Evolutionary conservation across 306 rosid genomes (phyloP), one percentile per base, ranked within the genome.

Genomic region (Vigna reflexopilosa): DNA sequence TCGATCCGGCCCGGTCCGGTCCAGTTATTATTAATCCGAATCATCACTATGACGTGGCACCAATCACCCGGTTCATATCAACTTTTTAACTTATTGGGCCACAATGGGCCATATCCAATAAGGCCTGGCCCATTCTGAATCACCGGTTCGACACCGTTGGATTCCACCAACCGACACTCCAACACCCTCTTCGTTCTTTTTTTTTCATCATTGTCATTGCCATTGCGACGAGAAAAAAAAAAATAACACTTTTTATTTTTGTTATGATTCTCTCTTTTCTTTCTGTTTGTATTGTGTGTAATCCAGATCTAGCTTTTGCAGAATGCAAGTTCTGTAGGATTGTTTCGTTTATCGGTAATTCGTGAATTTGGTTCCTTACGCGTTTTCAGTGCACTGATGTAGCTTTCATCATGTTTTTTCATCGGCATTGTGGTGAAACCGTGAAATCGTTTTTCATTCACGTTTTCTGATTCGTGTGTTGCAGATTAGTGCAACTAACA

Each of bases 81-180:
- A 9, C 17, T 2, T 66, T 16, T 19, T 22, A 7, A 2, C 30
- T 0, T 28, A 17, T 40, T 58, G 80, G 84, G 76, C 80, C 54
- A 14, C 2, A 2, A 32, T 69, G 81, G 81, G 78, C 68, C 75
- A 36, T 7, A 8, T 9, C 13, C 30, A 57, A 9, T 28, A 3
- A 42, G 62, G 4, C 10, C 15, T 57, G 70, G 71, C 81, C 84
- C 81, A 77, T 45, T n/a, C 0, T 51, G 1, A 51, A 12, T 73
- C 5, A 59, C 70, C 36, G 1, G 47, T 69, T 70, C 45, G 14
- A 7, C 68, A 58, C 48, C 56, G 62, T 83, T 74, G 59, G 84
- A 71, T 70, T 58, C n/a, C 8, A 78, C 85, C 81, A 63, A 81
- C 88, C 83, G 88, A 85, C 85, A 63, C 67, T 70, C 16, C 24